Percentiles rank a stretch among this genome's conserved stretches.
Evolutionary conservation across 2,329 filamentous ascomycete species (phyloP).

Genomic region (Cucurbitaria berberidis): DNA sequence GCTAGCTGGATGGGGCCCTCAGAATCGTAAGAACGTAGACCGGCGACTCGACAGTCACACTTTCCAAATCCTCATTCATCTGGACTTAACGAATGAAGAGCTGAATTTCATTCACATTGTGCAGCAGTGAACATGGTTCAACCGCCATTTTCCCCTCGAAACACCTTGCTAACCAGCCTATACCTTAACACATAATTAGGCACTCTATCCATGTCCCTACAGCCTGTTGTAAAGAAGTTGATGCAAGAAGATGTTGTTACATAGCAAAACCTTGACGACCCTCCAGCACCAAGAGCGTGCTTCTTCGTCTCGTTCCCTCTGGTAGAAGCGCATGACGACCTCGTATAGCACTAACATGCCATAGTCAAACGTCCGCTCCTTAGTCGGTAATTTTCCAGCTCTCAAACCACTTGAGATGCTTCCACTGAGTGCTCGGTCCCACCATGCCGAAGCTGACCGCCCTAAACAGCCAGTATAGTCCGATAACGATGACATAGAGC

Average conservation of each 20-base stretch:
- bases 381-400: conserved; percentile 82
- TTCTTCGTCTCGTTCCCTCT: not conserved
- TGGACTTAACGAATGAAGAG: not conserved
- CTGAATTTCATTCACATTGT: conserved; percentile 2
- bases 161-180: conserved; percentile 8
- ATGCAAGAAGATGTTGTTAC: conserved; percentile 13
- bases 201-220: conserved; percentile 17
- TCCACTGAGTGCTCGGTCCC: conserved; percentile 81
- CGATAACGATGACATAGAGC: conserved; percentile 76
- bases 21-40: not conserved
- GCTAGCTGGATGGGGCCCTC: not conserved
- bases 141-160: not conserved
- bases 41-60: too few species aligned
- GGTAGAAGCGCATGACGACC: not conserved
- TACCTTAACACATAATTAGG: conserved; percentile 6
- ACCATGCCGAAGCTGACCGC: conserved; percentile 97
- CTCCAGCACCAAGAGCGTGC: not conserved
- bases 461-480: conserved; percentile 87
- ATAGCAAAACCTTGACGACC: not conserved
- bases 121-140: not conserved
- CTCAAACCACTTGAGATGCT: conserved; percentile 91
- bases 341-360: not conserved
- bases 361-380: not conserved
- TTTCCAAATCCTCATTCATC: too few species aligned
- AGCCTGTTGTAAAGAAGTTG: conserved; percentile 4